Base-by-base conservation (phyloP, 129 eudicot genomes). In the Pulicaria dysenterica region DNA sequence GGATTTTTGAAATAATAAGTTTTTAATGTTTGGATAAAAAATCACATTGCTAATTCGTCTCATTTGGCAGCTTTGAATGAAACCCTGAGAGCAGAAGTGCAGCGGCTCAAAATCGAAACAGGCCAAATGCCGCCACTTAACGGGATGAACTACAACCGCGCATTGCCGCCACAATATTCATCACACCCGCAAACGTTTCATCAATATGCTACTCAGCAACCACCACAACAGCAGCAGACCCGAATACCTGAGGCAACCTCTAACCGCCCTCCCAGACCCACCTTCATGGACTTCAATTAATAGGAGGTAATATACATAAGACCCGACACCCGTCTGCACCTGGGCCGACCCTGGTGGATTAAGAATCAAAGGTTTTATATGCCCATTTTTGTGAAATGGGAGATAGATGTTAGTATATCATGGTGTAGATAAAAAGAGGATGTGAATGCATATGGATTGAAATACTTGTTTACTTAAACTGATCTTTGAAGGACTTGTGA, bases 31-130 rank as follows among this genome's bases (percentile, higher is more conserved):
- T 24, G 17, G 16, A 49, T 53, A 53, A 53, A 53, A 24, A 24
- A 24, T 24, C 31, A 24, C n/a, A n/a, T n/a, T 24, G 31, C 34
- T 16, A 43, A 64, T 39, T 24, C 12, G 8, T 37, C 53, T 50
- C 4, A 24, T 43, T 51, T 19, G 37, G 58, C 90, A 92, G 98
- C 95, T 72, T 79, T 92, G 70, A 92, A 92, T 42, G 96, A 92
- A 66, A 85, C 95, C 43, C 77, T 92, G 60, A 86, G 88, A 79
- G 88, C 91, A 48, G 98, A 92, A 82, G 87, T 92, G 72, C 91
- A 92, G 69, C 85, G 88, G 37, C 95, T 92, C 17, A 92, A 87
- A 84, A 85, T 92, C 16, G 91, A 87, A 57, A 85, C 90, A 0
- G 91, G 98, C 44, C 88, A 93, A 82, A 70, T 83, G 54, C 90